Base-by-base conservation (phyloP, 2,329 filamentous ascomycete species). In the Penicillium nordicum region DNA sequence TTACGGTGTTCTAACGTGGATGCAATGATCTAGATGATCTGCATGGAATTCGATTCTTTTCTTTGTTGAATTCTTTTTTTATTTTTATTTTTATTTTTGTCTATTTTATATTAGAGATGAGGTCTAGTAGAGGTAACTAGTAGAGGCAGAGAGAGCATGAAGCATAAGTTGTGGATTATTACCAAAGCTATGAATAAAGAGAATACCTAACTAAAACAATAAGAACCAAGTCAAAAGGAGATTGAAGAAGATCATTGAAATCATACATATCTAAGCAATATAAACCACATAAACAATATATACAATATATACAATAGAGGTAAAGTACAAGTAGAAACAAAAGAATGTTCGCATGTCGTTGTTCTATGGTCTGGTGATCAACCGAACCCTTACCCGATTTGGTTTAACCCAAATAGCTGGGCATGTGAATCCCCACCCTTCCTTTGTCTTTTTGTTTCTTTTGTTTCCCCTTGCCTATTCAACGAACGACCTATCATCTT, bases 371-470 rank as follows among this genome's bases (percentile, higher is more conserved):
- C 57, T 57, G 55, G 53, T 16, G 54, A 62, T 57, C 45, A 8
- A 52, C 63, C 53, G 48, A 46, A 57, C 62, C 57, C 63, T 59
- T 66, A 38, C 63, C 62, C 50, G 34, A 58, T 60, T 16, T 18
- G 38, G 53, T n/a, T 23, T 37, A 57, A 55, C 29, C 55, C 54
- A 58, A 50, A 59, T 3, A 21, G 2, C 21, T 21, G 21, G 21
- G 21, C 49, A 55, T 50, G 53, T 44, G 41, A 49, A 51, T 55
- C 60, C 40, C 50, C 57, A 51, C 57, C 57, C 53, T 48, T 55
- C 53, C 55, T 61, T 49, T 36, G 37, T 54, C 23, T 29, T 32
- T 52, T 42, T 53, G 42, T 37, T 8, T 25, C 40, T 47, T 50
- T 50, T 40, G 32, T 41, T 36, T 44, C 40, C 45, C 49, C 47